phyloP scores from a whole-genome alignment of 2,329 filamentous ascomycete species.

The Colletotrichum destructivum region DNA sequence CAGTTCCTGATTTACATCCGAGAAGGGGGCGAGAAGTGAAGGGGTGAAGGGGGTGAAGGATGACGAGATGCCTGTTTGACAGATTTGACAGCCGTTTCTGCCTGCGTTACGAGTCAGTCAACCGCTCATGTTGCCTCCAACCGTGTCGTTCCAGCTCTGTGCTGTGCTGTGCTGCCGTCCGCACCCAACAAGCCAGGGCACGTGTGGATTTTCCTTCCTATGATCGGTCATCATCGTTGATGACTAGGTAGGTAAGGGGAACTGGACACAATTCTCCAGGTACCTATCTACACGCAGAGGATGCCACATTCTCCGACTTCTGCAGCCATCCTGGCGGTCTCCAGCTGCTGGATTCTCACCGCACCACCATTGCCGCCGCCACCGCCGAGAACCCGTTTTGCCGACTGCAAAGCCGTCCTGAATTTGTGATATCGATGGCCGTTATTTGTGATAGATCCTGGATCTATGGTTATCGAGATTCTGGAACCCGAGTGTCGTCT shows the following conservation, averaged over 20 bases:
- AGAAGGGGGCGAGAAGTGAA: no score
- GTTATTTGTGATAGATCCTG: conserved; percentile 28
- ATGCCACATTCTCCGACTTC: not conserved
- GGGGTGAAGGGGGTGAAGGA: no score
- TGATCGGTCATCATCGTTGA: not conserved
- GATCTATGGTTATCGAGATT: conserved; percentile 34
- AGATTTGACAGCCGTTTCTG: conserved; percentile 9
- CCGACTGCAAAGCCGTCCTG: conserved; percentile 9
- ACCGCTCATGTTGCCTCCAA: no score
- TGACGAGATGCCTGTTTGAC: conserved; percentile 4
- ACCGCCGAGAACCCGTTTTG: not conserved
- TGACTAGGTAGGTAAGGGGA: not conserved
- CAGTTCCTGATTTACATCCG: not conserved
- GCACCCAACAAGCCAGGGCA: no score
- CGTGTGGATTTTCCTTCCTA: no score
- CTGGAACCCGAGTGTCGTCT: not conserved
- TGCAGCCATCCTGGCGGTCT: not conserved
- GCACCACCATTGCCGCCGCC: not conserved
- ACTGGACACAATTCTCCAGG: not conserved
- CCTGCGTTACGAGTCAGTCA: no score
- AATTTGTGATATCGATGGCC: conserved; percentile 21
- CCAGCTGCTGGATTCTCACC: not conserved
- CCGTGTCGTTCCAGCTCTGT: no score
- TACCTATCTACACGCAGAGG: not conserved
- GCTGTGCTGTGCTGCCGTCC: no score